Percentiles rank a stretch among this genome's conserved stretches.
phyloP scores from a whole-genome alignment of 495 filamentous ascomycete species.

The Aspergillus avenaceus region DNA sequence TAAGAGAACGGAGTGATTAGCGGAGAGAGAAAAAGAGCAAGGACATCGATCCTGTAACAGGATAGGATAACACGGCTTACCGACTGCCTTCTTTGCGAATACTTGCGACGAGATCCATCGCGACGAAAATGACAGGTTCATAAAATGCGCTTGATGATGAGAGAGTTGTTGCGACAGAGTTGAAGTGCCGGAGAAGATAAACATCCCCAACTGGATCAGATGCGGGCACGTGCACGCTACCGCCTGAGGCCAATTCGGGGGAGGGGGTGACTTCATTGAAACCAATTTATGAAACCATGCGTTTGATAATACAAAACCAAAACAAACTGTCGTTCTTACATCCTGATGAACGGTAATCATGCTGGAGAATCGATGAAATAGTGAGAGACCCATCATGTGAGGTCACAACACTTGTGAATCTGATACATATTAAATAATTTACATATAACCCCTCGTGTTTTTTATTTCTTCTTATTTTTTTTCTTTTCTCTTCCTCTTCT shows the following conservation, averaged over 20 bases:
- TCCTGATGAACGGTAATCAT: constrained; percentile 7
- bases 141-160: not conserved
- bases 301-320: no score
- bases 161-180: not conserved
- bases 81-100: constrained; percentile 90
- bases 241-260: constrained; percentile 19
- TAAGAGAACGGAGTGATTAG: constrained; percentile 8
- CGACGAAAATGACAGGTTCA: constrained; percentile 1
- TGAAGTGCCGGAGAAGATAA: no score
- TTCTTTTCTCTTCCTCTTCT: no score
- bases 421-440: constrained; percentile 13
- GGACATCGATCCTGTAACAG: no score
- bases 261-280: constrained; percentile 23
- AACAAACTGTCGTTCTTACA: not conserved
- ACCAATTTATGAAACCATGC: not conserved
- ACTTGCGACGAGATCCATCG: constrained; percentile 90
- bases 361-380: constrained; percentile 2
- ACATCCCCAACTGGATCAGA: no score
- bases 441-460: constrained; percentile 15
- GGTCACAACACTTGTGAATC: constrained; percentile 12
- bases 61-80: constrained; percentile 26
- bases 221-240: constrained; percentile 18
- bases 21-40: not conserved
- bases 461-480: no score
- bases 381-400: constrained; percentile 11